Evolutionary conservation across 2,329 filamentous ascomycete species (phyloP).

Genomic region (Phyllosticta citribraziliensis): DNA sequence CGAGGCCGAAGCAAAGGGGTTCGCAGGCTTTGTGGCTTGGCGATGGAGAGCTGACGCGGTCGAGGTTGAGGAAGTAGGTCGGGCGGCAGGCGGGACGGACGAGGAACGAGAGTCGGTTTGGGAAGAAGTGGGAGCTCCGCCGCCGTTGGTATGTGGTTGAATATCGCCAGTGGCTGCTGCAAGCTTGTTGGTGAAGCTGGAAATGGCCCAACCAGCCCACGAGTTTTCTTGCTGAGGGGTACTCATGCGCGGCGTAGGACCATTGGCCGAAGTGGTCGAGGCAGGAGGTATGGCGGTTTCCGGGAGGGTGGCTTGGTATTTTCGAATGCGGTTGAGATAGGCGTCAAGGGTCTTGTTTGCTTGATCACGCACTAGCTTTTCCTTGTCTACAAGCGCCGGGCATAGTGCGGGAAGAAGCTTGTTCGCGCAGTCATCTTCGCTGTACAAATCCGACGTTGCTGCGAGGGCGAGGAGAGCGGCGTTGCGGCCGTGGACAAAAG

Average conservation of each 20-base stretch:
- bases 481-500: slow-evolving; percentile 88
- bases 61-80: slow-evolving; percentile 33
- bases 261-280: slow-evolving; percentile 35
- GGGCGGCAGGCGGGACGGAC: slow-evolving; percentile 37
- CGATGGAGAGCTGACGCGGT: slow-evolving; percentile 46
- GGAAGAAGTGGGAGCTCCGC: slow-evolving; percentile 39
- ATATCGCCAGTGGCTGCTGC: slow-evolving; percentile 81
- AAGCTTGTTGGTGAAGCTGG: slow-evolving; percentile 93
- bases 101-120: slow-evolving; percentile 36
- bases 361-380: slow-evolving; percentile 87
- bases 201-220: slow-evolving; percentile 97
- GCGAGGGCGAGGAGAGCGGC: slow-evolving; percentile 77
- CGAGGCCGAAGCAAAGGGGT: slow-evolving; percentile 18
- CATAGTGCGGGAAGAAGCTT: slow-evolving; percentile 79
- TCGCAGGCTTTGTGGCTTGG: slow-evolving; percentile 18
- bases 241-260: slow-evolving; percentile 59
- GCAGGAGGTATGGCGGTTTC: slow-evolving; percentile 65
- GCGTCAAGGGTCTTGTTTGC: slow-evolving; percentile 80
- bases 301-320: slow-evolving; percentile 66
- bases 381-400: slow-evolving; percentile 81
- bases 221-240: slow-evolving; percentile 62
- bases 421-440: slow-evolving; percentile 76
- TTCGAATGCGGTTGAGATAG: slow-evolving; percentile 74
- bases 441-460: slow-evolving; percentile 78
- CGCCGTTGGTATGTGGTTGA: slow-evolving; percentile 39